A percentile compares a stretch with the other conserved stretches of the same genome.
phyloP scores from a whole-genome alignment of 2,329 filamentous ascomycete genomes.

The Teratosphaeria pseudoeucalypti region DNA sequence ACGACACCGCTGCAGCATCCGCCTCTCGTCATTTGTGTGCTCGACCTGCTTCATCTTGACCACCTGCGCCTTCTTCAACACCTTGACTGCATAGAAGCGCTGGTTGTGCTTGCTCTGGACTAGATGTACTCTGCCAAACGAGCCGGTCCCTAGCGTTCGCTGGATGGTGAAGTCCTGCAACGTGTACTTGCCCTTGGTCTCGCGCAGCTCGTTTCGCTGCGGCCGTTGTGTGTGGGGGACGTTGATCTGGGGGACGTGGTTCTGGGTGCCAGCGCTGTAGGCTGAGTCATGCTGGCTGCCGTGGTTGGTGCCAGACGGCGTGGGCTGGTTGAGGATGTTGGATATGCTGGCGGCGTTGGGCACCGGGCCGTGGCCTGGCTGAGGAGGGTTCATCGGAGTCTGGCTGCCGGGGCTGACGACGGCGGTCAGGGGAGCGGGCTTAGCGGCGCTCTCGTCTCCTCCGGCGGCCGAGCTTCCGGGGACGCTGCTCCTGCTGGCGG shows the following conservation, averaged over 20 bases:
- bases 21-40: slow-evolving; percentile 95
- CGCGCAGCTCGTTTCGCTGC: slow-evolving; percentile 38
- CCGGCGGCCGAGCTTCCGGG: neutral
- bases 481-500: neutral
- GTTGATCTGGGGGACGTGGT: slow-evolving; percentile 14
- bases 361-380: slow-evolving; percentile 24
- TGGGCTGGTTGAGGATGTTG: slow-evolving; percentile 53
- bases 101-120: slow-evolving; percentile 98
- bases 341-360: slow-evolving; percentile 32
- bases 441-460: neutral
- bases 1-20: slow-evolving; percentile 93
- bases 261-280: slow-evolving; percentile 24
- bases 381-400: slow-evolving; percentile 13
- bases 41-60: slow-evolving; percentile 99
- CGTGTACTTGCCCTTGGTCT: slow-evolving; percentile 96
- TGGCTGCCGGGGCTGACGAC: neutral
- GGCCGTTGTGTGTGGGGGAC: slow-evolving; percentile 24
- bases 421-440: slow-evolving; percentile 1
- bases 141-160: slow-evolving; percentile 88
- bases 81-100: slow-evolving; percentile 96
- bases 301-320: slow-evolving; percentile 73
- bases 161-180: slow-evolving; percentile 81
- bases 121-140: slow-evolving; percentile 90
- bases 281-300: slow-evolving; percentile 26
- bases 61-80: slow-evolving; percentile 95